Base-by-base conservation (phyloP, 768 basidiomycete species). In the Russula sp. region DNA sequence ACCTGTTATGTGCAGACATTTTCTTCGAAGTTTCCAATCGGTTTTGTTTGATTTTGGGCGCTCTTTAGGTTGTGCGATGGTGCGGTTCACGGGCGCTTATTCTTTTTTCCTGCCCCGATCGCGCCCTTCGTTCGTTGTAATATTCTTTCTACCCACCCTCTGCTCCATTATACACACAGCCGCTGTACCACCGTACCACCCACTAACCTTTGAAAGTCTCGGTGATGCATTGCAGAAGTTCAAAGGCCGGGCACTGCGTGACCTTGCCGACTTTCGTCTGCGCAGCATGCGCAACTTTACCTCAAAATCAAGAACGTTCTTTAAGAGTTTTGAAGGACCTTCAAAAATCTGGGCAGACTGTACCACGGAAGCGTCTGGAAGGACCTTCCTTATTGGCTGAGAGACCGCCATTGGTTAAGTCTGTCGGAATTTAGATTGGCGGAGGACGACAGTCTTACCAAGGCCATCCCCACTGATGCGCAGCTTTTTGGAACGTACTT, bases 311-410 rank as follows among this genome's bases (percentile, higher is more conserved):
- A 9, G 10, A 18, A n/a, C 30, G 1, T 28, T 58, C 26, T 26
- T 34, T 1, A 30, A 44, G 1, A 3, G 36, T 14, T 0, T 6
- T 4, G 3, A 18, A 2, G 49, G 26, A 13, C 14, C 13, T 6
- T 36, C 53, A 11, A 36, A 38, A 20, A 13, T 61, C 10, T 61
- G 60, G 60, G 40, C n/a, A 24, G 54, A 36, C 28, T 62, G 61
- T 13, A 26, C 42, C 11, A 22, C 20, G 44, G 44, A 20, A n/a
- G n/a, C n/a, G 13, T 1, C 11, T 7, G 26, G 42, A 0, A 3
- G 3, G 1, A 9, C 10, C 10, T 24, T 34, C 20, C 48, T 22
- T 1, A 5, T 16, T 62, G 62, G 62, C 24, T 62, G 2, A 4
- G 16, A 6, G 9, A 30, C 30, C 7, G 9, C 13, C 34, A 4